A percentile compares a stretch with the other conserved stretches of the same genome.
phyloP scores from a whole-genome alignment of 768 basidiomycete species.

The Sarcodon aspratus region DNA sequence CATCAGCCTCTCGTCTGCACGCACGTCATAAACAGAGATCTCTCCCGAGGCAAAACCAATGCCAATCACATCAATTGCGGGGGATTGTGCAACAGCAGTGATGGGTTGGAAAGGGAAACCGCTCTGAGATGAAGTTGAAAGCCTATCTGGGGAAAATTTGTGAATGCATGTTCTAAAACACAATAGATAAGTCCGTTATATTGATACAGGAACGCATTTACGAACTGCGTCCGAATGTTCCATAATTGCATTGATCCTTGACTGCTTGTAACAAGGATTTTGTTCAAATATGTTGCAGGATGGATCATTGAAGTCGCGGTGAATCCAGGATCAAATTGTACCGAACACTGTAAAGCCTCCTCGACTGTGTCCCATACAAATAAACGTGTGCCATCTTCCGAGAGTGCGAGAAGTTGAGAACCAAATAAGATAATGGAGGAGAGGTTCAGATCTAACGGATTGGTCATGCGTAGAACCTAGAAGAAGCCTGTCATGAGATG shows the following conservation, averaged over 20 bases:
- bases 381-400: conserved; percentile 69
- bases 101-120: conserved; percentile 34
- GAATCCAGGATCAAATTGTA: conserved; percentile 77
- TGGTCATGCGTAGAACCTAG: conserved; percentile 47
- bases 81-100: conserved; percentile 78
- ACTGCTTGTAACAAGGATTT: conserved; percentile 74
- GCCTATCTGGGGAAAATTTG: conserved; percentile 46
- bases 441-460: conserved; percentile 51
- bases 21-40: conserved; percentile 81
- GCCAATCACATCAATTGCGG: conserved; percentile 94
- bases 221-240: conserved; percentile 81
- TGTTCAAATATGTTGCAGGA: conserved; percentile 95
- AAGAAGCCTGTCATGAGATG: conserved; percentile 5
- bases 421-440: conserved; percentile 72
- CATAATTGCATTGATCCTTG: conserved; percentile 85
- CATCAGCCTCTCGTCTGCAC: conserved; percentile 83
- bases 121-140: conserved; percentile 27
- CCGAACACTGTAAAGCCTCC: conserved; percentile 48
- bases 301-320: conserved; percentile 81
- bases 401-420: conserved; percentile 65
- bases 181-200: neutral
- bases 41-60: conserved; percentile 84
- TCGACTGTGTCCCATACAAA: conserved; percentile 62
- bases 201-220: conserved; percentile 2
- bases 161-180: conserved; percentile 66